Percentiles rank a stretch among this genome's conserved stretches.
Evolutionary conservation across 2,329 filamentous ascomycete genomes (phyloP).

Genomic region (Trichoderma atrobrunneum): DNA sequence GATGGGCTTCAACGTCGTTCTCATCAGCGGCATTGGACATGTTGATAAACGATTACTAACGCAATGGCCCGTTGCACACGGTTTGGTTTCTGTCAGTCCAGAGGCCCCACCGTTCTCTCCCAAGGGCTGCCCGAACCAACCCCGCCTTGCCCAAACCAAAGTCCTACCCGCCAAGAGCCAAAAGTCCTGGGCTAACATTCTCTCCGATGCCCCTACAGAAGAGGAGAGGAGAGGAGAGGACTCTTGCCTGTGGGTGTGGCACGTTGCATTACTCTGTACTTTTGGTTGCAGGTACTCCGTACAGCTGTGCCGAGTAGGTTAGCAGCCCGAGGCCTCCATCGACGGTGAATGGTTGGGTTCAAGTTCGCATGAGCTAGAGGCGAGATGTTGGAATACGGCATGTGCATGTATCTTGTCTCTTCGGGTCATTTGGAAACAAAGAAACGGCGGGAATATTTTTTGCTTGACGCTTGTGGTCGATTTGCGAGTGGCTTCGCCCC

Average conservation of each 20-base stretch:
- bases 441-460: neutral
- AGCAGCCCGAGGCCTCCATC: neutral
- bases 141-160: slow-evolving; percentile 15
- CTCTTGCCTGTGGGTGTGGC: neutral
- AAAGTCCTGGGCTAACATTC: slow-evolving; percentile 17
- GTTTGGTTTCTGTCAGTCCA: neutral
- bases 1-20: neutral
- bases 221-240: neutral
- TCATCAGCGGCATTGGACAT: neutral
- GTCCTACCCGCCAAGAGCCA: slow-evolving; percentile 15
- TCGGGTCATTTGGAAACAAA: slow-evolving; percentile 6
- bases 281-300: neutral
- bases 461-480: neutral
- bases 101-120: neutral
- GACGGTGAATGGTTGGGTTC: neutral
- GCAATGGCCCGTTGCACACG: neutral
- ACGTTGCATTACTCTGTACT: neutral
- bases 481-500: slow-evolving; percentile 15
- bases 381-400: neutral
- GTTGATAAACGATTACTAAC: neutral
- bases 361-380: neutral
- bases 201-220: neutral
- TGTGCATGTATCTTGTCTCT: neutral
- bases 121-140: neutral
- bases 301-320: neutral